Evolutionary conservation across 106 monocot genomes (phyloP).

Genomic region (Dendrobium officinale): DNA sequence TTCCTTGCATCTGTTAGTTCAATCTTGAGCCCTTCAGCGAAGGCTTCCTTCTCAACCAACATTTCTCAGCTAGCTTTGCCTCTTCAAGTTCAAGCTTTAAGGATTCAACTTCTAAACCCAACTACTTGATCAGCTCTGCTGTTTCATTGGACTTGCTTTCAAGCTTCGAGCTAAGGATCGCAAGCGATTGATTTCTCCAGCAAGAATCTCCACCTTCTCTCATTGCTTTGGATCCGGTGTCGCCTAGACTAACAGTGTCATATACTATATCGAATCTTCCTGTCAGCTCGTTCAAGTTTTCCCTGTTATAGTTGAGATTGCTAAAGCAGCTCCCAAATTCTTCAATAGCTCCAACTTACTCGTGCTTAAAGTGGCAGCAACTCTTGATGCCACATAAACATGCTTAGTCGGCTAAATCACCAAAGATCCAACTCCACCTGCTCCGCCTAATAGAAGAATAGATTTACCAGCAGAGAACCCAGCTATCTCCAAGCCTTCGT

Average conservation of each 20-base stretch:
- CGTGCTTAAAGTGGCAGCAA: slow-evolving; percentile 83
- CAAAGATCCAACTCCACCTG: slow-evolving; percentile 87
- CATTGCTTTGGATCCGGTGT: too few relatives aligned
- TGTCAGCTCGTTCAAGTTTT: slow-evolving; percentile 75
- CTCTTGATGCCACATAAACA: slow-evolving; percentile 75
- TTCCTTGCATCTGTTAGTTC: slow-evolving; percentile 39
- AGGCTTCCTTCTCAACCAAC: slow-evolving; percentile 20
- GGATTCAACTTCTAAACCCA: slow-evolving; percentile 25
- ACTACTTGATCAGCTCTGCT: slow-evolving; percentile 27
- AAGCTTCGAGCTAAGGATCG: slow-evolving; percentile 29
- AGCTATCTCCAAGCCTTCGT: slow-evolving; percentile 59
- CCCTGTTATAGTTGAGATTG: slow-evolving; percentile 82
- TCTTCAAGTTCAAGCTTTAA: slow-evolving; percentile 38
- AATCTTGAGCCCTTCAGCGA: slow-evolving; percentile 26
- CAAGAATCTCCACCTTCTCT: slow-evolving; percentile 51
- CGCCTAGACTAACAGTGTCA: slow-evolving; percentile 53
- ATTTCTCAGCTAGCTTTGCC: slow-evolving; percentile 29
- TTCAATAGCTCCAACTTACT: slow-evolving; percentile 70
- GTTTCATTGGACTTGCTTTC: slow-evolving; percentile 23
- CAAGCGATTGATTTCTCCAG: slow-evolving; percentile 42
- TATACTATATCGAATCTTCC: slow-evolving; percentile 91
- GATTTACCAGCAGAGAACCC: slow-evolving; percentile 75
- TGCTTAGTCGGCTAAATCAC: slow-evolving; percentile 89
- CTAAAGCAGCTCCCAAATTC: slow-evolving; percentile 85
- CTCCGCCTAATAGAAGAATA: slow-evolving; percentile 81